Conservation (phyloP, 495 filamentous ascomycete species). For the Lasiosphaeria miniovina region DNA sequence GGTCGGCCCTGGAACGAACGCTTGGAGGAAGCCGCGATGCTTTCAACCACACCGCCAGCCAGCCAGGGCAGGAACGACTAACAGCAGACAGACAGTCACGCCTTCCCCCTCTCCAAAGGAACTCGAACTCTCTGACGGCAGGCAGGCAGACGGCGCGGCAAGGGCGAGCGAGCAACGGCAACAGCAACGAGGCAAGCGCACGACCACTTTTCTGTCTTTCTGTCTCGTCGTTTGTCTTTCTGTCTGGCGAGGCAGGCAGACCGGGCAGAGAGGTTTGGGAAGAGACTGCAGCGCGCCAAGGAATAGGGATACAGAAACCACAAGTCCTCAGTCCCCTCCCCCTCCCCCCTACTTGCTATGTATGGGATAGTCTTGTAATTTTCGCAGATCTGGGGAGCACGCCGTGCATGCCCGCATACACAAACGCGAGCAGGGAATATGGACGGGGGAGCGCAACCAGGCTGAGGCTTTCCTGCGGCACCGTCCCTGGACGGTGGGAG, state of each 20-base stretch:
- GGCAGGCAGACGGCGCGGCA: conserved; percentile 2
- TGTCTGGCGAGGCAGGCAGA: not conserved
- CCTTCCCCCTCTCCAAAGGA: no score
- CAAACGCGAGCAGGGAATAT: conserved; percentile 4
- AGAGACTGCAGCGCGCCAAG: conserved; percentile 1
- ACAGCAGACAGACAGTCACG: not conserved
- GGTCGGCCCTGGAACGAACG: not conserved
- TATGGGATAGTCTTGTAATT: conserved; percentile 10
- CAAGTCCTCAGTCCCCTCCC: not conserved
- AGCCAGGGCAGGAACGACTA: not conserved
- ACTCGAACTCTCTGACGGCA: not conserved
- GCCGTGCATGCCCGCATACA: not conserved
- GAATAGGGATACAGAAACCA: conserved; percentile 1
- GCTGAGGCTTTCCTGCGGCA: conserved; percentile 15
- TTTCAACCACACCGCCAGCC: not conserved
- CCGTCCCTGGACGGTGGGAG: conserved; percentile 26
- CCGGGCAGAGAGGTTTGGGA: not conserved
- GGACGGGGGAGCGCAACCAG: conserved; percentile 12
- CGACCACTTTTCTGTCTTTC: not conserved
- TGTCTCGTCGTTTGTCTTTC: not conserved
- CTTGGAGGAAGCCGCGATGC: conserved; percentile 1
- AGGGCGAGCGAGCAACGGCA: not conserved
- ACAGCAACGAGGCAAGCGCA: not conserved
- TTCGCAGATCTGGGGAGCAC: conserved; percentile 5
- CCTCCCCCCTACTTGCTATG: not conserved